These are phyloP conservation scores for Fusarium austroafricanum DNA, from an alignment of 2,329 filamentous ascomycete species.

Conservation along the genomic window DNA sequence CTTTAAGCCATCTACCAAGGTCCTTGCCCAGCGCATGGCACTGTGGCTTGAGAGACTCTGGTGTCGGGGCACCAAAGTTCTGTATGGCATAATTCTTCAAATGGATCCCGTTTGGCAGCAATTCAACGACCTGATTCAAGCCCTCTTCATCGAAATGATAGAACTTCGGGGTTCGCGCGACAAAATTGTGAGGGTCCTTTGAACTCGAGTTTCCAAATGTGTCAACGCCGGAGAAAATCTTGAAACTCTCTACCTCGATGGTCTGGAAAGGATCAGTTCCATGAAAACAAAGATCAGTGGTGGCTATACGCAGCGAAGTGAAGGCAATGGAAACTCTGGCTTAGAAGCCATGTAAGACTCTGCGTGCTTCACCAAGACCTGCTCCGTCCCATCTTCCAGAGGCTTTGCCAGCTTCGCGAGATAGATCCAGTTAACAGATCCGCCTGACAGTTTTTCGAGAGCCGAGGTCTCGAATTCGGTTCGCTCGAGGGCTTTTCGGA, in stretches of 20 bases:
- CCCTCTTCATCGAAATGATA: not conserved
- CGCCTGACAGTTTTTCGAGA: not conserved
- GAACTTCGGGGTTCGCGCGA: constrained; percentile 1
- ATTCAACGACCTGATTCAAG: not conserved
- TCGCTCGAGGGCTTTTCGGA: not conserved
- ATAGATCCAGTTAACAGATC: constrained; percentile 16
- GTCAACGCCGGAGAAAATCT: not conserved
- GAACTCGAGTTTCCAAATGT: not conserved
- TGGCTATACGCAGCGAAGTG: not conserved
- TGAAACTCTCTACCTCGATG: not conserved
- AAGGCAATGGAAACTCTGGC: constrained; percentile 1
- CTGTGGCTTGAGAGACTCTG: not conserved
- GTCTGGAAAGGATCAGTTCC: no score
- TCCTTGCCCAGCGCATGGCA: constrained; percentile 6
- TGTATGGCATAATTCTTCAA: constrained; percentile 3
- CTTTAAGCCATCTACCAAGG: constrained; percentile 12
- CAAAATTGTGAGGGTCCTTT: not conserved
- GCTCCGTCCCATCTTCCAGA: not conserved
- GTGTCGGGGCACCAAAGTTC: constrained; percentile 1
- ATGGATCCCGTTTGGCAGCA: not conserved
- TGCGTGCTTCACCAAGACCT: constrained; percentile 10
- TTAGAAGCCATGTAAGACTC: constrained; percentile 8
- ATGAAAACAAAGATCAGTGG: no score
- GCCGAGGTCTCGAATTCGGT: not conserved
- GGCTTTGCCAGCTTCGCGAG: not conserved